Conservation (phyloP, 257 asterid species). For the Euphrasia confusa region DNA sequence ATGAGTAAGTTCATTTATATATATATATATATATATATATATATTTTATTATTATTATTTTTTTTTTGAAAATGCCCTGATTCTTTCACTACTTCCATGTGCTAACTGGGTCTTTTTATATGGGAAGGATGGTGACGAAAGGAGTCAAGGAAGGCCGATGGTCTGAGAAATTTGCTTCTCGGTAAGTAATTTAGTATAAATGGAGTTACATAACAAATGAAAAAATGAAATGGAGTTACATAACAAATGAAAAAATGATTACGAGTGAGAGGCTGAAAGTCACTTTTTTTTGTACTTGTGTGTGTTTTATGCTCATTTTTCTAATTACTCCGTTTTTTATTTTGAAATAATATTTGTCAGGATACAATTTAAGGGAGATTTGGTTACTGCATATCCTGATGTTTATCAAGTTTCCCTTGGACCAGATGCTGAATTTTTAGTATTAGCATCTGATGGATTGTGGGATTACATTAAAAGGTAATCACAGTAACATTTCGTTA, state of each 20-base stretch:
- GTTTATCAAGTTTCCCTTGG: constrained; percentile 65
- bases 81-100: constrained; percentile 2
- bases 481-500: background rate
- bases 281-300: no score
- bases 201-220: background rate
- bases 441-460: constrained; percentile 93
- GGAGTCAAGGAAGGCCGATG: constrained; percentile 86
- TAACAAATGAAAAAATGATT: no score
- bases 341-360: no score
- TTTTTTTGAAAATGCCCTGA: constrained; percentile 1
- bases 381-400: constrained; percentile 36
- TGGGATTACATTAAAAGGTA: constrained; percentile 91
- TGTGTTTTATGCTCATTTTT: no score
- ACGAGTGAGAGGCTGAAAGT: no score
- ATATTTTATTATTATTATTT: no score
- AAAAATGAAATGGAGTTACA: background rate
- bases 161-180: constrained; percentile 79
- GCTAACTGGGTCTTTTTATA: constrained; percentile 15
- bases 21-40: no score
- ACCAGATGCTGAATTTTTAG: constrained; percentile 65
- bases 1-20: constrained; percentile 41
- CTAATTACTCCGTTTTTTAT: no score
- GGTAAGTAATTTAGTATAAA: constrained; percentile 39
- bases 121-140: constrained; percentile 75
- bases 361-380: no score